Percentiles rank a stretch among this genome's conserved stretches.
Evolutionary conservation across 2,329 filamentous ascomycete species (phyloP).

Genomic region (Arthrobotrys pseudoclavata): DNA sequence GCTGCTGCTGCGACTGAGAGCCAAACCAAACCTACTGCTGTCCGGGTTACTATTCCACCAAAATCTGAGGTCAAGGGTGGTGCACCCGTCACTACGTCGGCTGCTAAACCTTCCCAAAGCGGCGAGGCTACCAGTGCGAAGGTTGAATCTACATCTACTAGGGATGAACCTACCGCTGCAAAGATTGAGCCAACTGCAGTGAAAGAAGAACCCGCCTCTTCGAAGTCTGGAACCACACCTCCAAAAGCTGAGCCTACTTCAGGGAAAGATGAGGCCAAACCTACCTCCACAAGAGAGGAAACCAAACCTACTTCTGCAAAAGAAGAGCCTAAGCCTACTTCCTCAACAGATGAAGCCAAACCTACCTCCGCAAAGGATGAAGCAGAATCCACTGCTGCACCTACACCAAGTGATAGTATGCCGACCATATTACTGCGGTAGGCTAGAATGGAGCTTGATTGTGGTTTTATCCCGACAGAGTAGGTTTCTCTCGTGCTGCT

Average conservation of each 20-base stretch:
- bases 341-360: neutral
- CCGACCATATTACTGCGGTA: neutral
- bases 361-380: neutral
- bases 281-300: neutral
- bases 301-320: neutral
- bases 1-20: no score
- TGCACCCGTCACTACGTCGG: neutral
- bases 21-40: no score
- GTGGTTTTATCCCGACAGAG: neutral
- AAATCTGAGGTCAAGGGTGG: neutral
- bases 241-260: neutral
- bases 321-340: neutral
- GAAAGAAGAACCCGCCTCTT: neutral
- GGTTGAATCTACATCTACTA: neutral
- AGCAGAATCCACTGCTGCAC: neutral
- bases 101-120: neutral
- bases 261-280: neutral
- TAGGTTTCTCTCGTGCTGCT: conserved; percentile 4
- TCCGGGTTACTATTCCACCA: no score
- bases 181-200: neutral
- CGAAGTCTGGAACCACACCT: neutral
- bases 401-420: neutral
- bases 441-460: neutral
- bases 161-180: neutral
- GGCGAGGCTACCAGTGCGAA: neutral